Base-by-base conservation (phyloP, 768 basidiomycete species). In the Russula sp. region DNA sequence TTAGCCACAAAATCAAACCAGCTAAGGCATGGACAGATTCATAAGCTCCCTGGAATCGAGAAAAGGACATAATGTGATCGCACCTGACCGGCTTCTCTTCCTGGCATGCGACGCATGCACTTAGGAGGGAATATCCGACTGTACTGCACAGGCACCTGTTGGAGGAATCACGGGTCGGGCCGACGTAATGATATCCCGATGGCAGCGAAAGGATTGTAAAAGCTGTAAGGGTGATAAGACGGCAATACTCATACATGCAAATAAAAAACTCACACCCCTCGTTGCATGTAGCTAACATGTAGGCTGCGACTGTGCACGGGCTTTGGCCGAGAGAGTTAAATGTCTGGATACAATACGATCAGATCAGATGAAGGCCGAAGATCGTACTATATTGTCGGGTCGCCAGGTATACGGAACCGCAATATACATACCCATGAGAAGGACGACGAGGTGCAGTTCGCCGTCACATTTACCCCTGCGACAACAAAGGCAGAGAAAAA, bases 101-200 rank as follows among this genome's bases (percentile, higher is more conserved):
- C 22, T 61, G 52, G 8, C 60, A 61, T 24, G 7, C 30, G n/a
- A 2, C 38, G 40, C 60, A 61, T 5, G 60, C 60, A 26, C 42
- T 28, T 3, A 51, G 0, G 16, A 59, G 59, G 0, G 59, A 60
- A 42, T 42, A 60, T 16, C 20, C 18, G 18, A 61, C 18, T 22
- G 61, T 55, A 44, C 34, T 61, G 42, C 61, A 61, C 11, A 11
- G 1, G 53, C 61, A 61, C 32, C 2, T 1, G 48, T 26, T 8
- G 14, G 6, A 3, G 13, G 0, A 2, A 13, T 5, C 44, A 44
- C 1, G 8, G 0, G 1, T n/a, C n/a, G 44, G 44, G n/a, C 44
- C 44, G 0, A 0, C 1, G 22, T 48, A 48, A 1, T 0, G 2
- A 5, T 14, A 26, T 16, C 24, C 49, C 6, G 14, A 14, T 5